phyloP scores from a whole-genome alignment of 305 asterid genomes.

The Fraxinus velutina region DNA sequence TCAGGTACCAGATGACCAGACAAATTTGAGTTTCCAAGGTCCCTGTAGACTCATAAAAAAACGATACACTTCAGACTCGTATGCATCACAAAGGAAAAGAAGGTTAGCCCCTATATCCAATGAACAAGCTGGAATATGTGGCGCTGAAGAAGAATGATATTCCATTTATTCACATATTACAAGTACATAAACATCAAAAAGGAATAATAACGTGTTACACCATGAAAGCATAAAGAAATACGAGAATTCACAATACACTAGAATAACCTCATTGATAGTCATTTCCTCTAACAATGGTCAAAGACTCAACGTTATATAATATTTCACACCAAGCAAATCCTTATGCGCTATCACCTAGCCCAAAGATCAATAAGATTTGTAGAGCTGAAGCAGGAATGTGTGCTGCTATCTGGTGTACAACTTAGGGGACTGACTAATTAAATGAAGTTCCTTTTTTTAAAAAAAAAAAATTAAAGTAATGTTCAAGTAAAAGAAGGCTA shows the following conservation, averaged over 20 bases:
- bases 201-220: background rate
- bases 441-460: background rate
- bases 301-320: background rate
- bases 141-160: background rate
- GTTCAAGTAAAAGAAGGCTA: background rate
- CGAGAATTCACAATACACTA: background rate
- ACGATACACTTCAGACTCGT: conserved; percentile 12
- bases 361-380: background rate
- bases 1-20: conserved; percentile 85
- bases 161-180: background rate
- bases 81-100: conserved; percentile 11
- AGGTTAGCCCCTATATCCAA: background rate
- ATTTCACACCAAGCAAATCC: background rate
- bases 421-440: background rate
- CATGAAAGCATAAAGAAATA: background rate
- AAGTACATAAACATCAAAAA: background rate
- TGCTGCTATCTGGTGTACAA: background rate
- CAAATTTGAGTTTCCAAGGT: conserved; percentile 88
- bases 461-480: no score
- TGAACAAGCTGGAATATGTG: background rate
- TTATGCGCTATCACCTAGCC: background rate
- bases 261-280: background rate
- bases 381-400: background rate
- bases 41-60: conserved; percentile 47
- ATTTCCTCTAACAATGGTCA: background rate